phyloP scores from a whole-genome alignment of 768 basidiomycete genomes.

The Leccinum longicurvipes region DNA sequence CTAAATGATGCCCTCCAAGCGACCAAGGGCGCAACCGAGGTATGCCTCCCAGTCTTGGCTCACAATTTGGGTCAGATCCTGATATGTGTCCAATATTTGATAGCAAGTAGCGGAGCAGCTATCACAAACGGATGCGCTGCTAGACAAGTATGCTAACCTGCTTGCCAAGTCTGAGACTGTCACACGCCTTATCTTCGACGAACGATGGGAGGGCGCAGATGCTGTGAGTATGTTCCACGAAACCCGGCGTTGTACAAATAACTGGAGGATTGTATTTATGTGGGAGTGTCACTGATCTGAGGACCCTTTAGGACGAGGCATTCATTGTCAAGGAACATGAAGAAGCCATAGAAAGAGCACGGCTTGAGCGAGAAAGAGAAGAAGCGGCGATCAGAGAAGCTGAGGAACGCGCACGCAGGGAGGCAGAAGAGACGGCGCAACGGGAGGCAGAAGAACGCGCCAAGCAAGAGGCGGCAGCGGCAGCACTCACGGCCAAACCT shows the following conservation, averaged over 20 bases:
- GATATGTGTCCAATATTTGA: background rate
- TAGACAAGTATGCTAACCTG: constrained; percentile 72
- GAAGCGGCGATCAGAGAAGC: constrained; percentile 40
- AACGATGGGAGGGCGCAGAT: constrained; percentile 72
- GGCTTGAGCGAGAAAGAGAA: constrained; percentile 36
- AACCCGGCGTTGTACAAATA: background rate
- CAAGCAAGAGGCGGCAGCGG: constrained; percentile 45
- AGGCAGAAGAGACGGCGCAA: constrained; percentile 34
- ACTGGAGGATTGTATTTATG: background rate
- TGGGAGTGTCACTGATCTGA: background rate
- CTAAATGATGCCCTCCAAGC: constrained; percentile 67
- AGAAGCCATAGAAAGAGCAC: constrained; percentile 27
- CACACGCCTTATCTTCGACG: constrained; percentile 69
- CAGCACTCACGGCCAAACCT: constrained; percentile 31
- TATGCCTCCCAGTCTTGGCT: constrained; percentile 28
- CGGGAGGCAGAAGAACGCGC: constrained; percentile 48
- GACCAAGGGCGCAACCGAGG: constrained; percentile 68
- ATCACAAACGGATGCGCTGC: constrained; percentile 65
- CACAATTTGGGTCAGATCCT: background rate
- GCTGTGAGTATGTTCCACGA: constrained; percentile 43
- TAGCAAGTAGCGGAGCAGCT: constrained; percentile 67
- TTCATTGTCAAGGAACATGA: constrained; percentile 43
- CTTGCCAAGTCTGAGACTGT: constrained; percentile 68
- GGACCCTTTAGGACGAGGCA: constrained; percentile 53
- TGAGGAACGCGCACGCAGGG: constrained; percentile 31